Evolutionary conservation across 2,329 filamentous ascomycete genomes (phyloP).

Genomic region (Botrytis deweyae): DNA sequence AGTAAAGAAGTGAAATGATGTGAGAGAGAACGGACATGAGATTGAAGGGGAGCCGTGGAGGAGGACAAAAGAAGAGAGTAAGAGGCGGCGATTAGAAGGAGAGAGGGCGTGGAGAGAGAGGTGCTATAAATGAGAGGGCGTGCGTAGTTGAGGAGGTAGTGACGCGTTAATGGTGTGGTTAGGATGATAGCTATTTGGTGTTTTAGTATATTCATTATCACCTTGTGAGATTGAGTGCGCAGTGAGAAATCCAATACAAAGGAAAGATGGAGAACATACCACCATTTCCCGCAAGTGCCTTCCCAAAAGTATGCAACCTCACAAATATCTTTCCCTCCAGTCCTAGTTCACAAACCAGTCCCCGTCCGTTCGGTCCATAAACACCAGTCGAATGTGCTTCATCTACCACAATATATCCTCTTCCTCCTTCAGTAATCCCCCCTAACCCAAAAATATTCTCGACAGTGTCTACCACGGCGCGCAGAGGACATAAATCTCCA

Average conservation of each 20-base stretch:
- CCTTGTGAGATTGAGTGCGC: neutral
- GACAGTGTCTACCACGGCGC: slow-evolving; percentile 41
- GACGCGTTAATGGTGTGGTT: slow-evolving; percentile 26
- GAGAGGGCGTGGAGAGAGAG: slow-evolving; percentile 43
- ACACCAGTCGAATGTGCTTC: slow-evolving; percentile 56
- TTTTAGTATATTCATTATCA: slow-evolving; percentile 29
- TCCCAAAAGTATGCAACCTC: slow-evolving; percentile 53
- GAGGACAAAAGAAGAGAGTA: slow-evolving; percentile 53
- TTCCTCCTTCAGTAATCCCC: slow-evolving; percentile 32
- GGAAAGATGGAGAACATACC: slow-evolving; percentile 34
- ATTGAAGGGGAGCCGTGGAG: slow-evolving; percentile 42
- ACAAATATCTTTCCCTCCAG: slow-evolving; percentile 50
- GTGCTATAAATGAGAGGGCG: slow-evolving; percentile 46
- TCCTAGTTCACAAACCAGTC: slow-evolving; percentile 50
- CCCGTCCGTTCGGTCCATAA: slow-evolving; percentile 49
- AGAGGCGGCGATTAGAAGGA: slow-evolving; percentile 43
- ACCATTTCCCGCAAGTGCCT: slow-evolving; percentile 48
- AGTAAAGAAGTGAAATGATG: slow-evolving; percentile 40
- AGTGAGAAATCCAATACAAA: slow-evolving; percentile 1
- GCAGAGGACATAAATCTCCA: slow-evolving; percentile 45
- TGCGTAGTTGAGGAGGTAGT: slow-evolving; percentile 36
- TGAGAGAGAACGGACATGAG: neutral
- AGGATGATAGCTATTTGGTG: slow-evolving; percentile 40
- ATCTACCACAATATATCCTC: slow-evolving; percentile 53
- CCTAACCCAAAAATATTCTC: slow-evolving; percentile 37